A percentile compares a stretch with the other conserved stretches of the same genome.
Evolutionary conservation across 2,329 filamentous ascomycete genomes (phyloP).

Genomic region (Plectosphaerella sp.): DNA sequence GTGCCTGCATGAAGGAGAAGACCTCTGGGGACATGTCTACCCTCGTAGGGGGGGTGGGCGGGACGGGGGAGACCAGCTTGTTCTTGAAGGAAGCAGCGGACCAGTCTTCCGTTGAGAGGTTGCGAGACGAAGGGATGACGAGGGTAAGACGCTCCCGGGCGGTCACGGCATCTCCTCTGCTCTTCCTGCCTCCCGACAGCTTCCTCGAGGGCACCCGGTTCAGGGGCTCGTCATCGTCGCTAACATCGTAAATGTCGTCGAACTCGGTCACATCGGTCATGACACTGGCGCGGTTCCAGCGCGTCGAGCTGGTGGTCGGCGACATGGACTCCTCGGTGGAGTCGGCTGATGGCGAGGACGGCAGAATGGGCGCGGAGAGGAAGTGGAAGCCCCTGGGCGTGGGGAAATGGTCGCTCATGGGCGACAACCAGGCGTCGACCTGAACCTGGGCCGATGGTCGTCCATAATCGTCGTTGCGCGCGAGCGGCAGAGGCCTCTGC

Average conservation of each 20-base stretch:
- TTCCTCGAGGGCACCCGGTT: slow-evolving; percentile 16
- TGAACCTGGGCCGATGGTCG: neutral
- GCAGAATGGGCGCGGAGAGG: slow-evolving; percentile 57
- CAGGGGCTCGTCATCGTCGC: slow-evolving; percentile 65
- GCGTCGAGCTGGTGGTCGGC: slow-evolving; percentile 50
- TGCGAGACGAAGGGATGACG: slow-evolving; percentile 42
- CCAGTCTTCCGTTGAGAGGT: slow-evolving; percentile 25
- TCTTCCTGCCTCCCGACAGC: slow-evolving; percentile 35
- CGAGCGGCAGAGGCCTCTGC: neutral
- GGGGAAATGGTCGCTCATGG: slow-evolving; percentile 62
- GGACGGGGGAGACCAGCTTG: slow-evolving; percentile 52
- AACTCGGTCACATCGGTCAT: slow-evolving; percentile 68
- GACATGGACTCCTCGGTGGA: slow-evolving; percentile 48
- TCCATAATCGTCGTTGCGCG: slow-evolving; percentile 7
- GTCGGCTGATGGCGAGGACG: slow-evolving; percentile 54
- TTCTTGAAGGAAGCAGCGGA: slow-evolving; percentile 36
- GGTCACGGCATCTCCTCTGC: slow-evolving; percentile 30
- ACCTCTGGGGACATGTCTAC: slow-evolving; percentile 74
- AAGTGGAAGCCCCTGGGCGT: slow-evolving; percentile 66
- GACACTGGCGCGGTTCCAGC: slow-evolving; percentile 58
- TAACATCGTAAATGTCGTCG: slow-evolving; percentile 83
- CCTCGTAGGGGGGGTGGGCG: slow-evolving; percentile 59
- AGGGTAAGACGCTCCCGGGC: slow-evolving; percentile 35
- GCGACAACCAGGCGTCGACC: slow-evolving; percentile 46
- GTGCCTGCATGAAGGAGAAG: slow-evolving; percentile 63